Evolutionary conservation across 768 basidiomycete species (phyloP).

Genomic region (Tephrocybe sp.): DNA sequence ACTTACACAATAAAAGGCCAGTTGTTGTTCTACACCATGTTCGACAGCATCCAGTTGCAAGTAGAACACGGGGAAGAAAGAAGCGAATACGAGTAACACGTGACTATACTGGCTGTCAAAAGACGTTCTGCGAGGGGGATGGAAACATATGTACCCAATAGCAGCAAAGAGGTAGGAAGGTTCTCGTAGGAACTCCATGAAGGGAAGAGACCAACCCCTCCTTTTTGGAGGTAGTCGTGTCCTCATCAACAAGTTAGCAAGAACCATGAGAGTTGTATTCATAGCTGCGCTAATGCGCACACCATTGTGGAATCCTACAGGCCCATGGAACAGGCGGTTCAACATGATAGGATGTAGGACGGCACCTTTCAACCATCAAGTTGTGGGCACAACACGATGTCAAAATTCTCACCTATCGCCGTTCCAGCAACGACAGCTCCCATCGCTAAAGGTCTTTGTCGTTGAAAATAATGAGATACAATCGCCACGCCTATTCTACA

Average conservation of each 20-base stretch:
- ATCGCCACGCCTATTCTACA: constrained; percentile 33
- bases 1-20: constrained; percentile 52
- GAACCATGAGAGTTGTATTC: constrained; percentile 31
- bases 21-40: constrained; percentile 37
- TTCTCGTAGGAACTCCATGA: constrained; percentile 28
- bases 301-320: constrained; percentile 37
- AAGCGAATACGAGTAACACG: constrained; percentile 18
- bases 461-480: constrained; percentile 50
- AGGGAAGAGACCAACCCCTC: constrained; percentile 19
- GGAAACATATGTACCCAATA: constrained; percentile 14
- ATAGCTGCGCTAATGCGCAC: constrained; percentile 39
- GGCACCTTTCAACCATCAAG: constrained; percentile 34
- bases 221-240: constrained; percentile 35
- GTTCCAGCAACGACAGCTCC: constrained; percentile 36
- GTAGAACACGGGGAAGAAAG: constrained; percentile 50
- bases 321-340: constrained; percentile 42
- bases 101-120: too few species aligned
- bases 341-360: constrained; percentile 60
- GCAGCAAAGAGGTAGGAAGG: constrained; percentile 26
- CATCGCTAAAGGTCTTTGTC: constrained; percentile 46
- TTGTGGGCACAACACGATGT: constrained; percentile 1
- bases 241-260: constrained; percentile 32
- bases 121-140: too few species aligned
- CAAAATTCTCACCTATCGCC: background rate
- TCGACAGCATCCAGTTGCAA: constrained; percentile 47